Conservation (phyloP, 2,329 filamentous ascomycete genomes). For the Xylaria arbuscula region DNA sequence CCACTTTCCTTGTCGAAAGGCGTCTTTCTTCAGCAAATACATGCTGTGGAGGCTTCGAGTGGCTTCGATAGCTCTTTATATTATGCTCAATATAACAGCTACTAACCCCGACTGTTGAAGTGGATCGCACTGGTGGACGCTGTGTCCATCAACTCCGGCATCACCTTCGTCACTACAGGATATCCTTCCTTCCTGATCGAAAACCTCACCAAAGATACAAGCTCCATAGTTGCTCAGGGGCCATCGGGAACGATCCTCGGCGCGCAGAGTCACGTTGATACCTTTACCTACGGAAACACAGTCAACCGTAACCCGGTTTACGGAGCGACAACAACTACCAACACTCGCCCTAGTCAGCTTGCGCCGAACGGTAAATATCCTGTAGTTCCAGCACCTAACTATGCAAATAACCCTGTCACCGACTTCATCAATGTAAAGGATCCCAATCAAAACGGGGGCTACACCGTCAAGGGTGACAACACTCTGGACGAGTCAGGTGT, state of each 20-base stretch:
- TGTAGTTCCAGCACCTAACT: constrained; percentile 55
- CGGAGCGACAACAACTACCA: constrained; percentile 48
- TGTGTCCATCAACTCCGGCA: constrained; percentile 56
- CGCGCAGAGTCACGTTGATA: constrained; percentile 51
- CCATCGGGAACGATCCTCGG: constrained; percentile 50
- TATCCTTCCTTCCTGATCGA: constrained; percentile 58
- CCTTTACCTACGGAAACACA: constrained; percentile 57
- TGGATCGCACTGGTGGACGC: constrained; percentile 57
- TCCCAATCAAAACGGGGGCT: constrained; percentile 52
- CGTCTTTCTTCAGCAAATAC: too few relatives aligned
- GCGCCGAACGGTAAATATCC: constrained; percentile 54
- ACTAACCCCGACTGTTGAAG: too few relatives aligned
- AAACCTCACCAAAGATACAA: constrained; percentile 56
- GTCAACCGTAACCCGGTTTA: constrained; percentile 55
- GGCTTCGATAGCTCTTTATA: too few relatives aligned
- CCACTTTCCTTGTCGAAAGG: too few relatives aligned
- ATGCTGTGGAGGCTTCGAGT: too few relatives aligned
- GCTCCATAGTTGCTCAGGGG: constrained; percentile 51
- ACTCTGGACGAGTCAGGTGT: constrained; percentile 53
- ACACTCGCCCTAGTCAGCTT: constrained; percentile 51
- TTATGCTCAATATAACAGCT: too few relatives aligned
- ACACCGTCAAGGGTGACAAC: constrained; percentile 53
- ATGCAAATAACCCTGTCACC: constrained; percentile 49
- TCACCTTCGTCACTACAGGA: constrained; percentile 53
- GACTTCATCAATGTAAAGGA: constrained; percentile 58